A percentile compares a stretch with the other conserved stretches of the same genome.
Conservation (phyloP, 768 basidiomycete genomes). For the Hericium alpestre region DNA sequence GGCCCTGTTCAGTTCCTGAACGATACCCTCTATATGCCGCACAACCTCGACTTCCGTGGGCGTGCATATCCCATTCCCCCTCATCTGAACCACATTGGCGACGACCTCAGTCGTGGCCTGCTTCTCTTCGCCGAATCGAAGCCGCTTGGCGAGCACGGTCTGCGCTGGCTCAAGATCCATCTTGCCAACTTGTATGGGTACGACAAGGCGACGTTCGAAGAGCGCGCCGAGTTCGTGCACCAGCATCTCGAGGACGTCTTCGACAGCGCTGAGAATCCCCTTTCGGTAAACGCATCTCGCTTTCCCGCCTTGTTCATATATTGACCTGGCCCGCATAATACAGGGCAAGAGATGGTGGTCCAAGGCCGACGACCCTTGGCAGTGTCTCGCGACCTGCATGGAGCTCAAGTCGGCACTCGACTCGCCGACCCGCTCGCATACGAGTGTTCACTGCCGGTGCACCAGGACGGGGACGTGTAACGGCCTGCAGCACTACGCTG, state of each 20-base stretch:
- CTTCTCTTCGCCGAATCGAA: constrained; percentile 73
- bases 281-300: constrained; percentile 39
- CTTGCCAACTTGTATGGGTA: constrained; percentile 86
- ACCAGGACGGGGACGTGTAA: constrained; percentile 99
- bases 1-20: constrained; percentile 54
- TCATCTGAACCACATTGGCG: constrained; percentile 90
- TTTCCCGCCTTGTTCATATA: not conserved
- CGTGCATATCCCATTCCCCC: constrained; percentile 95
- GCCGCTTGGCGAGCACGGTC: constrained; percentile 71
- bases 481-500: constrained; percentile 96
- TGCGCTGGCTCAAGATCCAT: constrained; percentile 94
- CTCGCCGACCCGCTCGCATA: constrained; percentile 47
- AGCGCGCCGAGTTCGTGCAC: constrained; percentile 73
- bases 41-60: constrained; percentile 96
- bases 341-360: constrained; percentile 83
- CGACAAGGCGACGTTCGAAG: constrained; percentile 91
- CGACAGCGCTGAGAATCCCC: constrained; percentile 73
- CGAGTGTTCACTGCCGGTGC: constrained; percentile 72
- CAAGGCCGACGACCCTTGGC: constrained; percentile 92
- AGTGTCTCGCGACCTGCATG: constrained; percentile 86
- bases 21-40: constrained; percentile 85
- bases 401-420: constrained; percentile 78
- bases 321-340: not conserved
- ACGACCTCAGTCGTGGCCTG: constrained; percentile 84
- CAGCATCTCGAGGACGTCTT: constrained; percentile 66